Base-by-base conservation (phyloP, 2,329 filamentous ascomycete genomes). In the Arthroderma sp. region DNA sequence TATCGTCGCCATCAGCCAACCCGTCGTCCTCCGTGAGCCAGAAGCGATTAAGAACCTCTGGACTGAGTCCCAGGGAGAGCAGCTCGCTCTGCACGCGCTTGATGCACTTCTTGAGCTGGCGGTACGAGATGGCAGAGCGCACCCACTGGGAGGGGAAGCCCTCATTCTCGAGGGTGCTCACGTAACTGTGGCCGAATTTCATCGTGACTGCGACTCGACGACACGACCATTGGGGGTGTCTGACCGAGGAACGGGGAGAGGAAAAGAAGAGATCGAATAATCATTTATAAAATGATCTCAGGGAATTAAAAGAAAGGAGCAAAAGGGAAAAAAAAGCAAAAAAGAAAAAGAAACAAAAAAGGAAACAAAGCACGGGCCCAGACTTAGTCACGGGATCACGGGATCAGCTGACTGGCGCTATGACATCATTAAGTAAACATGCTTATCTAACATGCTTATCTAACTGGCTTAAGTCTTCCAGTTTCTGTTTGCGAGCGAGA, bases 121-220 rank as follows among this genome's bases (percentile, higher is more conserved):
- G 81, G 69, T 95, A 95, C 2, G 87, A 88, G 61, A 95, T 87
- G 53, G 89, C 88, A 28, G 83, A 84, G 47, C 85, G 79, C 53
- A 90, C 73, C 80, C 80, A 82, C 67, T 85, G 82, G 54, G 80
- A 73, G 6, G 89, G 89, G 68, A 89, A 95, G 62, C 81, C 85
- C 77, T 88, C 85, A 62, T 76, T 80, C 61, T 81, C 76, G 61
- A 95, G 78, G 54, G 80, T 79, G 64, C 85, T 80, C 67, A 84
- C 82, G 69, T 89, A 93, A 66, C 84, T 81, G 68, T 86, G 87
- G 28, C 84, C 88, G 71, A 94, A 95, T 77, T 95, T 95, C 89
- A 95, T 95, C 44, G 15, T 51, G 44, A 4, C 44, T 15, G 39
- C 39, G 17, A n/a, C 7, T 43, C 19, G 39, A 1, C 41, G 25